A percentile compares a stretch with the other conserved stretches of the same genome.
phyloP scores from a whole-genome alignment of 371 early-diverging fungal genomes.

The Mucor piriformis region DNA sequence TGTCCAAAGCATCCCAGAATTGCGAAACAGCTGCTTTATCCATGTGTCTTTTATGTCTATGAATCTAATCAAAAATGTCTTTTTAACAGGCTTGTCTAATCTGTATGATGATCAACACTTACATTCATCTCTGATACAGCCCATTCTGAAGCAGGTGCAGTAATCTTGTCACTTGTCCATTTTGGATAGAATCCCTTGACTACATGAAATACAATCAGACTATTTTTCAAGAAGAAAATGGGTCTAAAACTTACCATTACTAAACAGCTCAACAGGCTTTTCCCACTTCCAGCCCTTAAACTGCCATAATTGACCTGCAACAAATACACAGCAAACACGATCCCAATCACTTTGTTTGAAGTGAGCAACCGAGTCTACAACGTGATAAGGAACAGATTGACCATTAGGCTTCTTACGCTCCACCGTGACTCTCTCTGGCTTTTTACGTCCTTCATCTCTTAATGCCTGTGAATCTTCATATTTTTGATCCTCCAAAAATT shows the following conservation, averaged over 20 bases:
- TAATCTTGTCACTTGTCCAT: constrained; percentile 72
- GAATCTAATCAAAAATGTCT: constrained; percentile 51
- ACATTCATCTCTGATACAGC: constrained; percentile 74
- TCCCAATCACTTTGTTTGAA: constrained; percentile 81
- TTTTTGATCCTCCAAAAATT: constrained; percentile 73
- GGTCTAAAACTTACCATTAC: constrained; percentile 53
- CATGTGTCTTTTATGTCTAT: constrained; percentile 73
- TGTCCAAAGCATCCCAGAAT: constrained; percentile 79
- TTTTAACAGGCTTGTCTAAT: not conserved
- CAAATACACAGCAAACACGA: constrained; percentile 87
- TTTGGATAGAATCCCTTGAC: constrained; percentile 83
- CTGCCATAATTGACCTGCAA: constrained; percentile 91
- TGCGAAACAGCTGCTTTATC: constrained; percentile 75
- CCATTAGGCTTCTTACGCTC: constrained; percentile 59
- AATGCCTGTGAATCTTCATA: constrained; percentile 68
- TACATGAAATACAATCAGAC: constrained; percentile 9
- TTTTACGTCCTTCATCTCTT: constrained; percentile 65
- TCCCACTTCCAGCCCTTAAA: constrained; percentile 91
- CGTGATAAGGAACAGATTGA: constrained; percentile 59
- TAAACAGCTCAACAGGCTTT: constrained; percentile 80
- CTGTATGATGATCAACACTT: constrained; percentile 9
- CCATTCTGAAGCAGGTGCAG: constrained; percentile 69
- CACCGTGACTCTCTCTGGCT: constrained; percentile 63
- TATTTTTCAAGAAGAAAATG: not conserved
- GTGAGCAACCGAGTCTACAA: constrained; percentile 72